Percentiles rank a stretch among this genome's conserved stretches.
phyloP scores from a whole-genome alignment of 106 monocot genomes.

The Hemerocallis citrina region DNA sequence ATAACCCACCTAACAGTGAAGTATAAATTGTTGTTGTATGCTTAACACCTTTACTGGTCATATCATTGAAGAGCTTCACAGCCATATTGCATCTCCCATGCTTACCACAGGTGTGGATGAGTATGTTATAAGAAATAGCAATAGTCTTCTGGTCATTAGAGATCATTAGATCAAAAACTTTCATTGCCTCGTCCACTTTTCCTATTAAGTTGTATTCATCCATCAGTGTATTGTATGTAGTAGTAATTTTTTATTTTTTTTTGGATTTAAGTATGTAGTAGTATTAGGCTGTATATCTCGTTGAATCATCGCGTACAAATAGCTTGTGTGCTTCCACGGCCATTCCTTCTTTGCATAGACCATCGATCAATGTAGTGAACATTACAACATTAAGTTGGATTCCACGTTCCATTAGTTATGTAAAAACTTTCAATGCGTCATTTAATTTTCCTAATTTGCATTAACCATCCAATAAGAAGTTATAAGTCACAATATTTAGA shows the following conservation, averaged over 20 bases:
- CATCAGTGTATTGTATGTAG: constrained; percentile 15
- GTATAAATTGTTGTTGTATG: too few species aligned
- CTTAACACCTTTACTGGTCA: constrained; percentile 7
- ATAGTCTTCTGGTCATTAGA: constrained; percentile 9
- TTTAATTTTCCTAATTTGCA: constrained; percentile 2
- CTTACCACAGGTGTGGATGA: constrained; percentile 7
- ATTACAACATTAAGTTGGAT: constrained; percentile 2
- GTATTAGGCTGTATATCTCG: constrained; percentile 8
- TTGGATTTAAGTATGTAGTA: too few species aligned
- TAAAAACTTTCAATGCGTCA: neutral
- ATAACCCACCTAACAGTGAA: too few species aligned
- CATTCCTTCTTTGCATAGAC: constrained; percentile 16
- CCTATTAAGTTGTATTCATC: constrained; percentile 13
- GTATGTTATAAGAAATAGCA: constrained; percentile 7
- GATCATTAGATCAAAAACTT: constrained; percentile 12
- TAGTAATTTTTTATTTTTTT: too few species aligned
- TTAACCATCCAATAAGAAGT: neutral
- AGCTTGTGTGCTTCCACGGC: constrained; percentile 13
- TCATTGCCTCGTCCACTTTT: constrained; percentile 5
- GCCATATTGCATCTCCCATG: constrained; percentile 4
- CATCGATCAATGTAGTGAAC: constrained; percentile 7
- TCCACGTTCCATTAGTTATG: neutral
- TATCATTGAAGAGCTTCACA: constrained; percentile 2
- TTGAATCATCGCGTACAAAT: constrained; percentile 7
- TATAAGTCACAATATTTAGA: constrained; percentile 5